Evolutionary conservation across 1,284 basidiomycete species (phyloP).

Genomic region (Inonotus obliquus): DNA sequence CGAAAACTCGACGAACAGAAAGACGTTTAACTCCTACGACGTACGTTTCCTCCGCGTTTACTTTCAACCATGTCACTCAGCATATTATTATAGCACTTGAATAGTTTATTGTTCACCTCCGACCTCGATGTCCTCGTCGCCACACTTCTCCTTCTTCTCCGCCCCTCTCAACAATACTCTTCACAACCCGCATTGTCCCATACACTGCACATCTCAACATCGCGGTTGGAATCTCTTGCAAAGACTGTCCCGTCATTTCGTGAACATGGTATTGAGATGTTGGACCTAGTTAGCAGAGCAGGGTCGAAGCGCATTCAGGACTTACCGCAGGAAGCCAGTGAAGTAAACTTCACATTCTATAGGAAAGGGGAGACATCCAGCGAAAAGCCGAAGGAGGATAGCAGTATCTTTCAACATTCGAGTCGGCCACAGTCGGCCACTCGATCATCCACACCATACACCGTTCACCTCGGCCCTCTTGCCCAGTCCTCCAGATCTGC

Average conservation of each 20-base stretch:
- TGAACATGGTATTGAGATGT: constrained; percentile 66
- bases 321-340: constrained; percentile 63
- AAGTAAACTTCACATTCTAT: constrained; percentile 76
- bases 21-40: constrained; percentile 96
- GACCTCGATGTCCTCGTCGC: constrained; percentile 88
- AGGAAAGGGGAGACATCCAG: constrained; percentile 39
- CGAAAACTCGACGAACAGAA: constrained; percentile 98
- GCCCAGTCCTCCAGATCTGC: constrained; percentile 53
- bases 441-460: constrained; percentile 46
- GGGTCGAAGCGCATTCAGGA: constrained; percentile 49
- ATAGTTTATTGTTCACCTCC: constrained; percentile 82
- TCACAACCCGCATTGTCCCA: constrained; percentile 75
- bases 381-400: constrained; percentile 40
- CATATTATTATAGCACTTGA: constrained; percentile 63
- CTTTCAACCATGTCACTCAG: constrained; percentile 15
- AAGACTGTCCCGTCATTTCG: constrained; percentile 73
- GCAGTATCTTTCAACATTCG: constrained; percentile 35
- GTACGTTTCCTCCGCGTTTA: constrained; percentile 45
- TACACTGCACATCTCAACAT: constrained; percentile 71
- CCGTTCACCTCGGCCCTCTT: constrained; percentile 59
- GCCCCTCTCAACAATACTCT: constrained; percentile 94
- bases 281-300: constrained; percentile 58
- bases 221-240: constrained; percentile 64
- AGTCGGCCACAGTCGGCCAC: constrained; percentile 33
- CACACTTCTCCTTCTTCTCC: constrained; percentile 81